Evolutionary conservation across 306 rosid species (phyloP), one percentile per base, ranked within the genome.

Genomic region (Astragalus membranaceus): DNA sequence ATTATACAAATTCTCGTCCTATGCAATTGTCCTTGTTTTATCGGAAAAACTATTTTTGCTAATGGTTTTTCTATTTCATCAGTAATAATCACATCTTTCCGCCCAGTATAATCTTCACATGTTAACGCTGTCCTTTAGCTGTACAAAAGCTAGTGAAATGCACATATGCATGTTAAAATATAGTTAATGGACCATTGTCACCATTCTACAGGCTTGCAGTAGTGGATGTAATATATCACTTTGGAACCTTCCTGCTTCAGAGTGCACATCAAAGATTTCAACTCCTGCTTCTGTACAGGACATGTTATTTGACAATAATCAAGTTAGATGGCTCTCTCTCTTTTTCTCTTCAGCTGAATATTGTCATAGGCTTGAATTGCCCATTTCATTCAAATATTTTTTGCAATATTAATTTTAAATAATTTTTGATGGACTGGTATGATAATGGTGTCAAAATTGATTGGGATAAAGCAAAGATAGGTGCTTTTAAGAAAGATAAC

Each of bases 231-330:
- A 90, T 84, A 76, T 93, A 78, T 93, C 94, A 17, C 85, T 93
- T 70, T 88, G 98, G 97, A 93, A 90, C 74, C 97, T 93, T 74
- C 88, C 92, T 54, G 92, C 98, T 59, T 85, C 92, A 56, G 98
- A 88, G 79, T 84, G 92, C 61, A 49, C 89, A 73, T 86, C 89
- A 59, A 87, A 67, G 55, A 80, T 80, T 71, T 77, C 91, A 74
- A 80, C 85, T 35, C 75, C 15, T 57, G 87, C 92, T 67, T 79
- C 88, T 47, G 79, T 93, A 20, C 98, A 93, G 71, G 98, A 90
- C 83, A 80, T 86, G 70, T 78, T 83, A 36, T 93, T 90, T 55
- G 92, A 88, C 53, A 85, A 84, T 26, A 93, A 90, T 74, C 97
- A 90, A 80, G 97, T 93, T 77, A 84, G 93, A 63, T 50, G 30